phyloP scores from a whole-genome alignment of 805 yeast species.

The Dipodascus albidus region DNA sequence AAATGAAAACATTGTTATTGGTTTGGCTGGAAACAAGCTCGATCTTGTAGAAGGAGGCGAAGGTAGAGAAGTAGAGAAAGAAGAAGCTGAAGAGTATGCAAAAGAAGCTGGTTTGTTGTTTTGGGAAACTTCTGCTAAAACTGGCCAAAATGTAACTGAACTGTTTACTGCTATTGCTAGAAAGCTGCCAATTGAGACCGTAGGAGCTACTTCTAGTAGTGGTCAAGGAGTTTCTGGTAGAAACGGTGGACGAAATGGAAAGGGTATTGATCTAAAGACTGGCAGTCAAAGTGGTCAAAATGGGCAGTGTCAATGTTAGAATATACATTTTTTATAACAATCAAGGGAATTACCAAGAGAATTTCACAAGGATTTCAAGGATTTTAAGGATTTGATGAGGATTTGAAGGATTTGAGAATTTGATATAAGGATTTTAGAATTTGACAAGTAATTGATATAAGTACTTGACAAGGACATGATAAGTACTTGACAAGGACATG shows the following conservation, averaged over 20 bases:
- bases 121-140: slow-evolving; percentile 58
- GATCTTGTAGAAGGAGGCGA: slow-evolving; percentile 43
- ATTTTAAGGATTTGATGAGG: no score
- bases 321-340: no score
- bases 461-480: no score
- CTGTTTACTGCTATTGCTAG: slow-evolving; percentile 36
- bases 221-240: background rate
- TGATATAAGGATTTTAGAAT: no score
- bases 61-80: slow-evolving; percentile 35
- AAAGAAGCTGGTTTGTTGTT: slow-evolving; percentile 39
- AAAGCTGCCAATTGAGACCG: slow-evolving; percentile 35
- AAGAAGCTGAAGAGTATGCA: slow-evolving; percentile 38
- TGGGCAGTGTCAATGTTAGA: background rate
- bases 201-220: background rate
- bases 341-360: no score
- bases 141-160: slow-evolving; percentile 47
- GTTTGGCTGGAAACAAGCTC: slow-evolving; percentile 76
- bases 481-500: no score
- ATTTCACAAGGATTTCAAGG: no score
- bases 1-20: slow-evolving; percentile 58
- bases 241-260: background rate
- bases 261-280: background rate
- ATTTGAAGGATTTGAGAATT: no score
- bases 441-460: no score
- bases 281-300: background rate